phyloP scores from a whole-genome alignment of 225 moss, liverwort and hornwort species.

The Lunularia cruciata region DNA sequence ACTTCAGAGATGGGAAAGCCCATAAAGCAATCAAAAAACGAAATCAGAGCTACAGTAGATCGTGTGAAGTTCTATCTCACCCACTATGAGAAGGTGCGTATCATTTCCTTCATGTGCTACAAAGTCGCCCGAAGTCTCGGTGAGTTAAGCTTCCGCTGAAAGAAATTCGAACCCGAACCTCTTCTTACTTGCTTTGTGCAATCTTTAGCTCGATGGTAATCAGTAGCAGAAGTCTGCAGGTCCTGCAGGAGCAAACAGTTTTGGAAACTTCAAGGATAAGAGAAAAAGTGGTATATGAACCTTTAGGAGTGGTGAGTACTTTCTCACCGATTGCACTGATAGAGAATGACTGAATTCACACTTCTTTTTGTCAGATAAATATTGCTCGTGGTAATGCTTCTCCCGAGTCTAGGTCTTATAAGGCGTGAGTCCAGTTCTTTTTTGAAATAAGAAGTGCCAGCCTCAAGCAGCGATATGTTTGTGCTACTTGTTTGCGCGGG shows the following conservation, averaged over 20 bases:
- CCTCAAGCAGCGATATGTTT: not conserved
- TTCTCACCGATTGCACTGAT: not conserved
- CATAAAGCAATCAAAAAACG: slow-evolving; percentile 80
- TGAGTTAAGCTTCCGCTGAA: not conserved
- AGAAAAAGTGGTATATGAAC: slow-evolving; percentile 91
- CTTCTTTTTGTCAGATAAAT: not conserved
- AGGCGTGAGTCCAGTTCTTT: too few species aligned
- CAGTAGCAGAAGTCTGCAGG: too few species aligned
- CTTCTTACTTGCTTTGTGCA: too few species aligned
- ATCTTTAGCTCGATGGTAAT: too few species aligned
- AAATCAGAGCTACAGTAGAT: slow-evolving; percentile 86
- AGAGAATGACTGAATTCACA: too few species aligned
- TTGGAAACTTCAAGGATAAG: slow-evolving; percentile 61
- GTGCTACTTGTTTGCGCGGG: slow-evolving; percentile 3
- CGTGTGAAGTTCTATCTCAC: slow-evolving; percentile 72
- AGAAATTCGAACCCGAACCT: too few species aligned
- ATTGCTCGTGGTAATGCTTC: not conserved
- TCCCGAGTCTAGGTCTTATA: not conserved
- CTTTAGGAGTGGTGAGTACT: slow-evolving; percentile 72
- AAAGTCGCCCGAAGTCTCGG: not conserved
- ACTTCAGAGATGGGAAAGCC: slow-evolving; percentile 99
- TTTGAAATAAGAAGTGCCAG: too few species aligned
- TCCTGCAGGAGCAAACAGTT: slow-evolving; percentile 66
- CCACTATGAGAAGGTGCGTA: slow-evolving; percentile 68
- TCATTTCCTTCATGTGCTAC: not conserved